Conservation (phyloP, 345 rosid genomes). For the Gynandropsis gynandra region DNA sequence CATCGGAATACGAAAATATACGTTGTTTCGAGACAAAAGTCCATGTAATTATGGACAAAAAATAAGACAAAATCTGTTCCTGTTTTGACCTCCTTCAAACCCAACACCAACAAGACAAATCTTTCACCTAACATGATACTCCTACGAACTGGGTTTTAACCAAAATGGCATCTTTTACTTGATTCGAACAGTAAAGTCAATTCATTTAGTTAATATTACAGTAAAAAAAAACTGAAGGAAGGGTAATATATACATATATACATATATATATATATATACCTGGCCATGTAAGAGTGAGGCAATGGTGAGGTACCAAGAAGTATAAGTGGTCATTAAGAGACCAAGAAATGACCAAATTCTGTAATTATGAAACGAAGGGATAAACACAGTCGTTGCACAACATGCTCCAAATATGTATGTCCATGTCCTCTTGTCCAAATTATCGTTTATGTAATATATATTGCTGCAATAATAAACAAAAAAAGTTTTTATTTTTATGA, state of each 20-base stretch:
- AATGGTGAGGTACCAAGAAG: slow-evolving; percentile 95
- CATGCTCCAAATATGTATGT: slow-evolving; percentile 98
- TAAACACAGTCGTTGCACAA: slow-evolving; percentile 95
- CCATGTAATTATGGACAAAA: slow-evolving; percentile 15
- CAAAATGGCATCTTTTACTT: no score
- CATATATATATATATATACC: slow-evolving; percentile 39
- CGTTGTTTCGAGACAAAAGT: slow-evolving; percentile 24
- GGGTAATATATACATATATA: no score
- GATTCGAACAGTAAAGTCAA: no score
- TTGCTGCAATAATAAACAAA: slow-evolving; percentile 47
- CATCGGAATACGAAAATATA: background rate
- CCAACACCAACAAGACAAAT: slow-evolving; percentile 18
- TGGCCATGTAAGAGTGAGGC: slow-evolving; percentile 95
- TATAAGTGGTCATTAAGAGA: slow-evolving; percentile 94
- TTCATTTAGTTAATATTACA: background rate
- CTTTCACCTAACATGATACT: background rate
- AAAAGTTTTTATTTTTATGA: no score
- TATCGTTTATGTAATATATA: slow-evolving; percentile 95
- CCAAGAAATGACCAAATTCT: slow-evolving; percentile 99
- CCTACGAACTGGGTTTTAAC: no score
- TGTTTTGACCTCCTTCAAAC: slow-evolving; percentile 23
- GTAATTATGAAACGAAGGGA: slow-evolving; percentile 98
- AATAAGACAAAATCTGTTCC: slow-evolving; percentile 24
- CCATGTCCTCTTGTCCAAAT: slow-evolving; percentile 99
- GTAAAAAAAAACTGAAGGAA: background rate